Evolutionary conservation across 2,329 filamentous ascomycete species (phyloP).

Genomic region (Fusarium staphyleae): DNA sequence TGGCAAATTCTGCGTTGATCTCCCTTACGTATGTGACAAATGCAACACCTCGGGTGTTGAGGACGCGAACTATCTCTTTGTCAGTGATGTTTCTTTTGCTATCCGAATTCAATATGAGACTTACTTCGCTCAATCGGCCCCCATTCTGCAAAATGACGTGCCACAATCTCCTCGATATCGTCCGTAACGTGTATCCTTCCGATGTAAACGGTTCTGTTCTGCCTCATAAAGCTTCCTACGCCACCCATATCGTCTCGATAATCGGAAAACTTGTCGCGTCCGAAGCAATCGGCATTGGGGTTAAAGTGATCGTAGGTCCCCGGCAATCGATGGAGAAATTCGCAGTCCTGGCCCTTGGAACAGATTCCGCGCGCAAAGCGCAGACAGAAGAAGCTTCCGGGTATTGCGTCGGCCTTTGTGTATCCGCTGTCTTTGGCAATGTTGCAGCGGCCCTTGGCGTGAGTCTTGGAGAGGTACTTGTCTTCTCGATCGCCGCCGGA

Average conservation of each 20-base stretch:
- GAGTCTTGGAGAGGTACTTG: conserved; percentile 82
- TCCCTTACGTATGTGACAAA: conserved; percentile 96
- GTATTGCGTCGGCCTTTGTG: conserved; percentile 76
- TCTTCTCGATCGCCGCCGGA: conserved; percentile 93
- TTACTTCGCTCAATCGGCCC: conserved; percentile 82
- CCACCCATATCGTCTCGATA: conserved; percentile 98
- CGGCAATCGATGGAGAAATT: conserved; percentile 90
- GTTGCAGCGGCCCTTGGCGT: conserved; percentile 86
- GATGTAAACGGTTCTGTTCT: conserved; percentile 93
- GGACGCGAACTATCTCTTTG: conserved; percentile 66
- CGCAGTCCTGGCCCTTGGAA: conserved; percentile 89
- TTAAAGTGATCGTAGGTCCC: conserved; percentile 89
- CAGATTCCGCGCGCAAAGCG: conserved; percentile 86
- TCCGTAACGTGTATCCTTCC: conserved; percentile 94
- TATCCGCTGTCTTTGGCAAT: conserved; percentile 80
- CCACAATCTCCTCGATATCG: conserved; percentile 95
- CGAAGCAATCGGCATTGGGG: conserved; percentile 92
- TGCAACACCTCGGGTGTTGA: conserved; percentile 88
- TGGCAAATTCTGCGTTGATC: conserved; percentile 87
- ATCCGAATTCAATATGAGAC: conserved; percentile 19
- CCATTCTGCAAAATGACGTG: conserved; percentile 96
- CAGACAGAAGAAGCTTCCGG: conserved; percentile 89
- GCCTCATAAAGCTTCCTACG: conserved; percentile 89
- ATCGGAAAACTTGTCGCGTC: conserved; percentile 85
- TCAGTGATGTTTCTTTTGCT: conserved; percentile 22